Conservation (phyloP, 169 alveolate genomes). For the Theileria equi region DNA sequence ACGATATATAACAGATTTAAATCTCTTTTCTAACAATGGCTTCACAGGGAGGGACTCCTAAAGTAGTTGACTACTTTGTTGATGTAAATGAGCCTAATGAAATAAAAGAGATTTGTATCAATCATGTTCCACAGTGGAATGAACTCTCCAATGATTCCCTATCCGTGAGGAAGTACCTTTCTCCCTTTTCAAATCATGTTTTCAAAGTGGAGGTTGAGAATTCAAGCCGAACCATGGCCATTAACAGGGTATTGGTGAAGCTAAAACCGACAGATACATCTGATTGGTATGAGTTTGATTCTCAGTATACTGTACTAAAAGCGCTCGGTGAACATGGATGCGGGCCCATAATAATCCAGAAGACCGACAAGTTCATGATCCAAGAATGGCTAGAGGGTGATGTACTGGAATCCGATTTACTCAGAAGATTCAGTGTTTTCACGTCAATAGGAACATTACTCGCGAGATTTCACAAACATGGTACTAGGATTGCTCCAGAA, state of each 20-base stretch:
- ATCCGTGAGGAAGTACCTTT: background rate
- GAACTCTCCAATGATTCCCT: background rate
- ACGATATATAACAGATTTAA: too few relatives aligned
- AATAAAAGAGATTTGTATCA: constrained; percentile 11
- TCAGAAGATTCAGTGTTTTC: constrained; percentile 62
- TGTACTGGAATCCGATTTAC: constrained; percentile 60
- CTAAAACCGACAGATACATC: constrained; percentile 66
- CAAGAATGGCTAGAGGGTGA: constrained; percentile 80
- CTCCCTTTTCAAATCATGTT: constrained; percentile 12
- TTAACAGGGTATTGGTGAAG: constrained; percentile 54
- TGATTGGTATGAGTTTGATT: constrained; percentile 59
- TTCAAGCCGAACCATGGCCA: background rate
- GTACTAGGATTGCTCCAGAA: constrained; percentile 14
- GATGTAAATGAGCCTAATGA: too few relatives aligned
- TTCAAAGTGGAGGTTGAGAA: constrained; percentile 3
- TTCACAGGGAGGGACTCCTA: too few relatives aligned
- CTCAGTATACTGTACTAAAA: constrained; percentile 67
- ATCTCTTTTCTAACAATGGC: too few relatives aligned
- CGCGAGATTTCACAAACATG: constrained; percentile 3
- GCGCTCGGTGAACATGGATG: constrained; percentile 65
- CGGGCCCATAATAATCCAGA: constrained; percentile 71
- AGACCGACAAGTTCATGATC: constrained; percentile 70
- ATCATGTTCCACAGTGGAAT: constrained; percentile 25
- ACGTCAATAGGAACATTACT: constrained; percentile 65
- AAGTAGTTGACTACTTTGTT: too few relatives aligned